A percentile compares a stretch with the other conserved stretches of the same genome.
These are phyloP conservation scores for Castanopsis chinensis DNA, from an alignment of 306 rosid genomes.

Conservation along the genomic window DNA sequence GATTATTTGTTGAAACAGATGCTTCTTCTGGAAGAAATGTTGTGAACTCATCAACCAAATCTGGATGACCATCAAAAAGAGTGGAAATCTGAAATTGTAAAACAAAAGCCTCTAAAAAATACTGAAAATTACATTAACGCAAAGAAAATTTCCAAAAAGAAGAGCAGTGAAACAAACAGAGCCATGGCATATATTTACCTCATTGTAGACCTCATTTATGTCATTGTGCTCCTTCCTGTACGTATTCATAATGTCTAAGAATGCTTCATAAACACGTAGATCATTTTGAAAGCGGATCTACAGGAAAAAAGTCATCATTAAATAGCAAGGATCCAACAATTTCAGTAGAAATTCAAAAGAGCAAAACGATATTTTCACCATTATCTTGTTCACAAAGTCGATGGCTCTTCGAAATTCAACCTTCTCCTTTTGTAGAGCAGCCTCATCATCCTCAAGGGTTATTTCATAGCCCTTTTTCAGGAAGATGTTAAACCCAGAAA, in stretches of 20 bases:
- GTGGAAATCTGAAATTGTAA: conserved; percentile 59
- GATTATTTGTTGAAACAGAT: conserved; percentile 40
- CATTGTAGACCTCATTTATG: conserved; percentile 78
- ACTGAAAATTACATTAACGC: not conserved
- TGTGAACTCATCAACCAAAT: conserved; percentile 84
- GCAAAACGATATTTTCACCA: conserved; percentile 50
- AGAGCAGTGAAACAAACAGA: not conserved
- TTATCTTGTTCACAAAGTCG: conserved; percentile 93
- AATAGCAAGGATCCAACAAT: conserved; percentile 1
- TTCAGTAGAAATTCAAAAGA: conserved; percentile 3
- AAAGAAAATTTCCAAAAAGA: not conserved
- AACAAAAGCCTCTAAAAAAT: not conserved
- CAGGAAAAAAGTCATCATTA: conserved; percentile 17
- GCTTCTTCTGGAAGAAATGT: conserved; percentile 88
- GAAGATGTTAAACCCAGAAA: conserved; percentile 93
- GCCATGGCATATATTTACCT: conserved; percentile 48
- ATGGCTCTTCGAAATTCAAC: conserved; percentile 96
- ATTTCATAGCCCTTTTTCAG: conserved; percentile 95
- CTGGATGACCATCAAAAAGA: conserved; percentile 74
- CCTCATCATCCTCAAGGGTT: conserved; percentile 76
- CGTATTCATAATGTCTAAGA: conserved; percentile 90
- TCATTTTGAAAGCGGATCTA: conserved; percentile 87
- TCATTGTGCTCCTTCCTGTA: conserved; percentile 97
- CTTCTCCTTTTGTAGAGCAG: conserved; percentile 76
- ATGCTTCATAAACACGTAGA: conserved; percentile 84